Percentiles rank a stretch among this genome's conserved stretches.
Evolutionary conservation across 140 eudicot species (phyloP).

Genomic region (Flaveria floridana): DNA sequence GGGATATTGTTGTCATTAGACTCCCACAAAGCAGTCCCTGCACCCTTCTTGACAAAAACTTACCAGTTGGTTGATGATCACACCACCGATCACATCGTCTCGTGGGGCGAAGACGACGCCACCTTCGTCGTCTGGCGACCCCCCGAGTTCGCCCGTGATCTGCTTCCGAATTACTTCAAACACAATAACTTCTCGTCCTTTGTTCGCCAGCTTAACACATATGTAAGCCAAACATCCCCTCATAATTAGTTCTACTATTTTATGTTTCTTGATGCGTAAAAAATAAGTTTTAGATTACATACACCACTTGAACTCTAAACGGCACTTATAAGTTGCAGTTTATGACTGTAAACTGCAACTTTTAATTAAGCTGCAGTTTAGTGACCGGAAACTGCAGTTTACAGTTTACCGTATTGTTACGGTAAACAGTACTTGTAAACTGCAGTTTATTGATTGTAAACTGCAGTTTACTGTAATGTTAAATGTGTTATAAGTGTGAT

Average conservation of each 20-base stretch:
- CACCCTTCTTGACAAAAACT: conserved; percentile 87
- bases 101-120: conserved; percentile 96
- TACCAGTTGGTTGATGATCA: conserved; percentile 94
- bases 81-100: conserved; percentile 79
- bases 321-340: too few relatives aligned
- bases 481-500: too few relatives aligned
- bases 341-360: too few relatives aligned
- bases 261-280: background rate
- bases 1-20: conserved; percentile 74
- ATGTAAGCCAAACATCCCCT: conserved; percentile 45
- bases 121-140: conserved; percentile 99
- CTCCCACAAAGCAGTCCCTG: conserved; percentile 86
- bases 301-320: too few relatives aligned
- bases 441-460: too few relatives aligned
- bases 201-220: conserved; percentile 97
- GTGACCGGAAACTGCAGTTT: too few relatives aligned
- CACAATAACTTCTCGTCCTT: conserved; percentile 96
- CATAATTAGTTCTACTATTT: background rate
- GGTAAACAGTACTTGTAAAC: too few relatives aligned
- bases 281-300: too few relatives aligned
- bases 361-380: too few relatives aligned
- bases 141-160: conserved; percentile 96
- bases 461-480: too few relatives aligned
- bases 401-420: too few relatives aligned
- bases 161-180: conserved; percentile 92